These are phyloP conservation scores for Cetraspora pellucida DNA, from an alignment of 192 early-diverging fungal genomes.

Conservation along the genomic window DNA sequence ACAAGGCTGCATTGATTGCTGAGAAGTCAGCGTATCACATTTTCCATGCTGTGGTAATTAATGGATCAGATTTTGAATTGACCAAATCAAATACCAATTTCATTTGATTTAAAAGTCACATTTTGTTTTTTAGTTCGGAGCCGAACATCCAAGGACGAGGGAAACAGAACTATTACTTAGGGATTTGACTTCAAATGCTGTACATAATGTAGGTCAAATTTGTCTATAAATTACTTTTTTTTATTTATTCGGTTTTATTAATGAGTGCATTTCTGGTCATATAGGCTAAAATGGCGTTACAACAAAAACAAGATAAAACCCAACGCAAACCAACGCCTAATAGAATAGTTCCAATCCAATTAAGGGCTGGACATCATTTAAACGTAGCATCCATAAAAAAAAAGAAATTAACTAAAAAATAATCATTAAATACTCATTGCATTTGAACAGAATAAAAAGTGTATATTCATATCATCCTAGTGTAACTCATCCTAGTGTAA, in stretches of 20 bases:
- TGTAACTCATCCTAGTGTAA: too few species aligned
- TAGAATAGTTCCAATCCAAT: neutral
- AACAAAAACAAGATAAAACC: conserved; percentile 15
- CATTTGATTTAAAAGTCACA: neutral
- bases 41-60: conserved; percentile 55
- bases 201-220: conserved; percentile 48
- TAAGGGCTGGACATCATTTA: too few species aligned
- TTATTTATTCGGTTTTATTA: neutral
- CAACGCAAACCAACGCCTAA: neutral
- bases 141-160: conserved; percentile 72
- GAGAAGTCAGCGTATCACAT: conserved; percentile 71
- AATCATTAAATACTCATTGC: too few species aligned
- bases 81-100: too few species aligned
- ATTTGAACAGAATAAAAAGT: too few species aligned
- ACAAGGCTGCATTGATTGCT: conserved; percentile 69
- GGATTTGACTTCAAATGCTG: conserved; percentile 65
- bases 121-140: conserved; percentile 54
- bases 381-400: too few species aligned
- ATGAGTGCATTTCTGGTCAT: neutral
- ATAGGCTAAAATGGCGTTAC: conserved; percentile 26
- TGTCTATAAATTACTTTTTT: neutral
- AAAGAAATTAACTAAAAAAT: too few species aligned
- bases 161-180: conserved; percentile 69
- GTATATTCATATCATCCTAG: too few species aligned
- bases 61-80: neutral